Conservation (phyloP, 352 stramenopile species). For the Globisporangium iwayamae region DNA sequence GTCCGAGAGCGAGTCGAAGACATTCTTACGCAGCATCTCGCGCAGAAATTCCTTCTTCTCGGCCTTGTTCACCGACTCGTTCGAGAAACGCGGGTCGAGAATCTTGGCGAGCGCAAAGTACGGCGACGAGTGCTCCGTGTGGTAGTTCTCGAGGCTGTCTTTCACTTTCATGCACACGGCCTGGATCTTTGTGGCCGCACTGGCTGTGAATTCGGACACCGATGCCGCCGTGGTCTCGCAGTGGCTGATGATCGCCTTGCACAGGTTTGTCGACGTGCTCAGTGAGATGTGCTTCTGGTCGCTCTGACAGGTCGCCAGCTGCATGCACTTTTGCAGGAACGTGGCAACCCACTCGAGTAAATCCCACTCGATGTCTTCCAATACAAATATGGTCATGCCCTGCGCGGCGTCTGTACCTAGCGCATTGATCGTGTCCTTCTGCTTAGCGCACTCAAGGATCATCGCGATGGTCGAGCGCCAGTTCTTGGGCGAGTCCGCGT, state of each 20-base stretch:
- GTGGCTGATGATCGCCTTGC: conserved; percentile 73
- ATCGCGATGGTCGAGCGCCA: conserved; percentile 70
- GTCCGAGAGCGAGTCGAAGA: conserved; percentile 62
- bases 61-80: conserved; percentile 72
- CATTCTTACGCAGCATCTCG: conserved; percentile 70
- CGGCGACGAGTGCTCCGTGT: conserved; percentile 61
- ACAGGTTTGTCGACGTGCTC: conserved; percentile 78
- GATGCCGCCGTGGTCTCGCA: conserved; percentile 68
- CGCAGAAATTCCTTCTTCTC: conserved; percentile 74
- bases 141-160: conserved; percentile 59
- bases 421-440: conserved; percentile 71
- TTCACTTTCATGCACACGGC: conserved; percentile 76
- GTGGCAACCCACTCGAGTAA: conserved; percentile 65
- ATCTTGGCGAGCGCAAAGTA: conserved; percentile 79
- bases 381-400: conserved; percentile 70
- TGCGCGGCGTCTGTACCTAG: conserved; percentile 62
- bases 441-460: conserved; percentile 74
- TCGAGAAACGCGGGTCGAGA: conserved; percentile 73
- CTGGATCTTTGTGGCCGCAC: conserved; percentile 60
- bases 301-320: conserved; percentile 76
- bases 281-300: conserved; percentile 76
- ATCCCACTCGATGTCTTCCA: conserved; percentile 80
- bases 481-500: conserved; percentile 65
- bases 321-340: conserved; percentile 76
- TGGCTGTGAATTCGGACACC: conserved; percentile 51